phyloP scores from a whole-genome alignment of 2,329 filamentous ascomycete genomes.

The Colletotrichum lupini region DNA sequence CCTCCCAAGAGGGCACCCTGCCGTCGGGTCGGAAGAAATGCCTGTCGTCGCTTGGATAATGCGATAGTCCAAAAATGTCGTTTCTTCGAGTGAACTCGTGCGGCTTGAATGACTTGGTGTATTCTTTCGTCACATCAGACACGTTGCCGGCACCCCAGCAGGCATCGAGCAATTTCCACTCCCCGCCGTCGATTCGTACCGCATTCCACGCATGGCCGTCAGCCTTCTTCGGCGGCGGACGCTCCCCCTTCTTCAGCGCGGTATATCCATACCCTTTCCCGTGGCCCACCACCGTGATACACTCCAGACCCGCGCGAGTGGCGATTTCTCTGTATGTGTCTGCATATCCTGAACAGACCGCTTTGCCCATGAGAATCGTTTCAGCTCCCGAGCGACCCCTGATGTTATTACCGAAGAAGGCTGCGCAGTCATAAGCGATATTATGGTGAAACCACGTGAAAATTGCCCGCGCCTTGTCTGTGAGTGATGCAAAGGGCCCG shows the following conservation, averaged over 20 bases:
- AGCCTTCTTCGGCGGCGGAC: conserved; percentile 71
- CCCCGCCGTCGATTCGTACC: conserved; percentile 84
- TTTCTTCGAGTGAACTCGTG: conserved; percentile 72
- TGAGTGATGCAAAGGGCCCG: conserved; percentile 79
- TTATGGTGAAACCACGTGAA: conserved; percentile 98
- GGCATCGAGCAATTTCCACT: conserved; percentile 91
- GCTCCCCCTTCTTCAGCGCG: conserved; percentile 70
- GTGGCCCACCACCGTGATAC: conserved; percentile 78
- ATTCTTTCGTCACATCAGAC: conserved; percentile 61
- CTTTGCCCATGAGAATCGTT: conserved; percentile 80
- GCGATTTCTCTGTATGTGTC: conserved; percentile 84
- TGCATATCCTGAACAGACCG: conserved; percentile 94
- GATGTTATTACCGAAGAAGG: conserved; percentile 81
- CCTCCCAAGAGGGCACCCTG: conserved; percentile 77
- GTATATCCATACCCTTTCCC: conserved; percentile 87
- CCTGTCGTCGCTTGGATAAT: conserved; percentile 77
- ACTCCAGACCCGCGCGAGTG: conserved; percentile 81
- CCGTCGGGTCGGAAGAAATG: conserved; percentile 84
- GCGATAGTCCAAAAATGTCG: conserved; percentile 81
- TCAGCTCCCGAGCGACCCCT: conserved; percentile 75
- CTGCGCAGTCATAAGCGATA: conserved; percentile 82
- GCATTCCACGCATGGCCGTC: conserved; percentile 92
- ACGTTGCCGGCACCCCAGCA: conserved; percentile 93
- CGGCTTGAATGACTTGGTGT: conserved; percentile 76
- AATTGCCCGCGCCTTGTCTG: conserved; percentile 91